A percentile compares a stretch with the other conserved stretches of the same genome.
Evolutionary conservation across 495 filamentous ascomycete species (phyloP).

Genomic region (Daldinia bambusicola): DNA sequence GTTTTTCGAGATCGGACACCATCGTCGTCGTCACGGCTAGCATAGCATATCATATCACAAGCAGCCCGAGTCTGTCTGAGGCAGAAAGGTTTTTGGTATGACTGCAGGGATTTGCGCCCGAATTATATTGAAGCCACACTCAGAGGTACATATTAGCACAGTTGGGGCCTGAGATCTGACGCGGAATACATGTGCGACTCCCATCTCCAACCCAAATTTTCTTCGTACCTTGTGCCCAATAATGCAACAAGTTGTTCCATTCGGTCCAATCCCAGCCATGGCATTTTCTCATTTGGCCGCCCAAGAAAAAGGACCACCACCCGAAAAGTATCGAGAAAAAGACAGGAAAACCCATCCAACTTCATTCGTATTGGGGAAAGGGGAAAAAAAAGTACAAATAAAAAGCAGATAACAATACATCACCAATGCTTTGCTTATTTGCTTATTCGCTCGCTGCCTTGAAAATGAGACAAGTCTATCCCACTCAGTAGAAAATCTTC

Average conservation of each 20-base stretch:
- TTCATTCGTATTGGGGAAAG: conserved; percentile 17
- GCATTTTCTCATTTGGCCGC: conserved; percentile 30
- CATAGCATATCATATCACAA: not conserved
- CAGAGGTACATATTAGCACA: not conserved
- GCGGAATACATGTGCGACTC: conserved; percentile 31
- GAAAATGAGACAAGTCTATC: conserved; percentile 42
- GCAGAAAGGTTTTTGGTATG: not conserved
- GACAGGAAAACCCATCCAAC: conserved; percentile 31
- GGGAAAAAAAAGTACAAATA: conserved; percentile 14
- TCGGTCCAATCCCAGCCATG: conserved; percentile 35
- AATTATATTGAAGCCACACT: conserved; percentile 29
- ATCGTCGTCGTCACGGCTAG: not conserved
- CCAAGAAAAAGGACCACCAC: conserved; percentile 16
- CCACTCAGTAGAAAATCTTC: conserved; percentile 10
- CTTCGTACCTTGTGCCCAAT: conserved; percentile 37
- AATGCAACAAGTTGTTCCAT: conserved; percentile 11
- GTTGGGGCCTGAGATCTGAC: conserved; percentile 33
- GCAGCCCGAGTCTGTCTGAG: conserved; percentile 8
- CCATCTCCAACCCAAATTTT: conserved; percentile 26
- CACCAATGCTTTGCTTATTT: conserved; percentile 12
- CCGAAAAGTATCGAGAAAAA: conserved; percentile 23
- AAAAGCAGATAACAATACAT: conserved; percentile 33
- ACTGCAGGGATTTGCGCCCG: conserved; percentile 34
- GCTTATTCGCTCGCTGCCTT: conserved; percentile 26
- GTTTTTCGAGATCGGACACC: conserved; percentile 8